phyloP scores from a whole-genome alignment of 164 flowering plant genomes.

The Nymphaea colorata region DNA sequence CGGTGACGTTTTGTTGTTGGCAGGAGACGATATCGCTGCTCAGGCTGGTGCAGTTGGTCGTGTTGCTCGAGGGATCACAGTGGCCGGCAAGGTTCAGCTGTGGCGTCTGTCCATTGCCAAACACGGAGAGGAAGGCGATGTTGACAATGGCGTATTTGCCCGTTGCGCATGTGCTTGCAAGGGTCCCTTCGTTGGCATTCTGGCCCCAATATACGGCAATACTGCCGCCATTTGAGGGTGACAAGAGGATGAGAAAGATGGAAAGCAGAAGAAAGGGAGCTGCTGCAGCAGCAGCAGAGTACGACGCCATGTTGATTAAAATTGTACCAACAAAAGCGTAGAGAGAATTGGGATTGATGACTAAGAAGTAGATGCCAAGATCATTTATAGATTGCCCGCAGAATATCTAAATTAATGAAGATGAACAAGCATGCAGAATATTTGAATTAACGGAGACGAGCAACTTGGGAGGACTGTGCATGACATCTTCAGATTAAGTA shows the following conservation, averaged over 20 bases:
- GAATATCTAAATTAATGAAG: too few species aligned
- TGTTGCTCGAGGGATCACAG: conserved; percentile 5
- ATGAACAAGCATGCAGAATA: too few species aligned
- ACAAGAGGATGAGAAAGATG: background rate
- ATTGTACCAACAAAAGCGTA: too few species aligned
- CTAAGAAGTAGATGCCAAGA: background rate
- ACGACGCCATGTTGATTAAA: too few species aligned
- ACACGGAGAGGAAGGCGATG: conserved; percentile 12
- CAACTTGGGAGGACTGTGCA: too few species aligned
- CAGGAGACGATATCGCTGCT: conserved; percentile 7
- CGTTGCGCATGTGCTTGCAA: conserved; percentile 11
- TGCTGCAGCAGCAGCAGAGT: background rate
- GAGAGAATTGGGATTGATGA: too few species aligned
- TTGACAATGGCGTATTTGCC: conserved; percentile 9
- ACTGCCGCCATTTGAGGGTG: background rate
- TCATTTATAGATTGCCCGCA: background rate
- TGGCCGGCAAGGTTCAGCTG: conserved; percentile 12
- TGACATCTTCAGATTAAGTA: too few species aligned
- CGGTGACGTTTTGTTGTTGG: conserved; percentile 10
- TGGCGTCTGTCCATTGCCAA: conserved; percentile 11
- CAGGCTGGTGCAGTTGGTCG: conserved; percentile 3
- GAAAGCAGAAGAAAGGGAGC: background rate
- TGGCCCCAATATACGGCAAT: conserved; percentile 18
- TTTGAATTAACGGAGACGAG: too few species aligned
- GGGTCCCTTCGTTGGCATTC: conserved; percentile 7